Evolutionary conservation across 1,139 yeast genomes (phyloP), one percentile per base, ranked within the genome.

Genomic region (Saccharomyces uvarum): DNA sequence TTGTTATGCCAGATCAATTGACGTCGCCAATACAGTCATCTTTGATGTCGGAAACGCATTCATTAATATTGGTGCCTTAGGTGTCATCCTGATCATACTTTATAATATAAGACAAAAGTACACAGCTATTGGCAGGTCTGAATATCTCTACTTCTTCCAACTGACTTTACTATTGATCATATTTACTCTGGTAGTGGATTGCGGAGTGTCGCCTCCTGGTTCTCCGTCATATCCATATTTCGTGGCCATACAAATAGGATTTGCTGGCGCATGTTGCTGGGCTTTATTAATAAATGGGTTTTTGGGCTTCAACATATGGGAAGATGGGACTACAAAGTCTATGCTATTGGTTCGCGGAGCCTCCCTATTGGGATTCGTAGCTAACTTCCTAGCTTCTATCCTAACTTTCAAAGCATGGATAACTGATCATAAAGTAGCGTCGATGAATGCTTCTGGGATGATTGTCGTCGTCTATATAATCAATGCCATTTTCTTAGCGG

Each of bases 121-220:
- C 68, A 93, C 98, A 0, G 97, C 98, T 16, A 91, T 93, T 57
- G 98, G 97, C 2, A 77, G 98, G 59, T 77, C 82, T 14, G 99
- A 93, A 67, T 87, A 90, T 83, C 73, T 89, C 55, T 82, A 80
- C 62, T 85, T 88, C 66, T 86, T 84, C 69, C 83, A 86, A 70
- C 64, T 82, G 49, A 76, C 79, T 59, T 73, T 85, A 47, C 75
- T 81, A 1, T 76, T 87, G 61, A 77, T 82, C 9, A 78, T 86
- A 29, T 73, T 84, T 59, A 78, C 91, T 4, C 75, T 91, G 56
- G 80, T 90, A 42, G 93, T 89, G 14, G 97, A 91, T 67, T 84
- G 95, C 61, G 98, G 98, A 29, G 97, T 91, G 3, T 79, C 88
- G 21, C 96, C 98, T 2, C 95, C 96, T 1, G 86, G 91, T 3